A percentile compares a stretch with the other conserved stretches of the same genome.
Evolutionary conservation across 2,329 filamentous ascomycete species (phyloP).

Genomic region (Cercospora sojina): DNA sequence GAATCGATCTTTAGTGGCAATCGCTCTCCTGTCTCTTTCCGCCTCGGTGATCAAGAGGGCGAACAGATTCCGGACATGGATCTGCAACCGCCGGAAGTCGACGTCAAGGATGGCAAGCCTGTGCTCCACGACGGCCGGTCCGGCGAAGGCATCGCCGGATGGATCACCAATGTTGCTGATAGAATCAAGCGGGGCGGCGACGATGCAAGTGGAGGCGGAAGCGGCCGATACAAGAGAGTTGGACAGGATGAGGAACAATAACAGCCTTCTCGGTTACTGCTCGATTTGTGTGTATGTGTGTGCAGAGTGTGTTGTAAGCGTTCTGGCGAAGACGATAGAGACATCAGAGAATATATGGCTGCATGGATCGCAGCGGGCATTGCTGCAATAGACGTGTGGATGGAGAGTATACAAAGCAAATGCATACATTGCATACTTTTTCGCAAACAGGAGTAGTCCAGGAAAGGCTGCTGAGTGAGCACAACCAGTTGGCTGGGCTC

Average conservation of each 20-base stretch:
- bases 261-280: neutral
- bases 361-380: neutral
- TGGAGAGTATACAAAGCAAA: neutral
- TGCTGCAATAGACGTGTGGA: neutral
- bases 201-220: slow-evolving; percentile 39
- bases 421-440: neutral
- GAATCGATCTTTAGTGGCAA: slow-evolving; percentile 73
- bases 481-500: neutral
- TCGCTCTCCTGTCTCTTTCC: slow-evolving; percentile 76
- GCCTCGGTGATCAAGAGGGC: slow-evolving; percentile 50
- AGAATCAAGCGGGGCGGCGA: slow-evolving; percentile 54
- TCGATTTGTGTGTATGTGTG: slow-evolving; percentile 10
- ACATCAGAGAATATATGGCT: slow-evolving; percentile 5
- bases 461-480: neutral
- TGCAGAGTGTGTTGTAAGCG: slow-evolving; percentile 9
- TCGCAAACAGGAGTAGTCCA: neutral
- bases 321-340: slow-evolving; percentile 16
- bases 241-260: slow-evolving; percentile 44
- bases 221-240: slow-evolving; percentile 49
- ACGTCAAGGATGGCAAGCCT: slow-evolving; percentile 52
- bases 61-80: slow-evolving; percentile 76
- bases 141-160: slow-evolving; percentile 63
- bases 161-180: slow-evolving; percentile 62
- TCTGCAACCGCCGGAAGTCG: slow-evolving; percentile 72
- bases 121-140: slow-evolving; percentile 41